A percentile compares a stretch with the other conserved stretches of the same genome.
Evolutionary conservation across 176 grass and related monocot genomes (phyloP).

Genomic region (Zizania latifolia): DNA sequence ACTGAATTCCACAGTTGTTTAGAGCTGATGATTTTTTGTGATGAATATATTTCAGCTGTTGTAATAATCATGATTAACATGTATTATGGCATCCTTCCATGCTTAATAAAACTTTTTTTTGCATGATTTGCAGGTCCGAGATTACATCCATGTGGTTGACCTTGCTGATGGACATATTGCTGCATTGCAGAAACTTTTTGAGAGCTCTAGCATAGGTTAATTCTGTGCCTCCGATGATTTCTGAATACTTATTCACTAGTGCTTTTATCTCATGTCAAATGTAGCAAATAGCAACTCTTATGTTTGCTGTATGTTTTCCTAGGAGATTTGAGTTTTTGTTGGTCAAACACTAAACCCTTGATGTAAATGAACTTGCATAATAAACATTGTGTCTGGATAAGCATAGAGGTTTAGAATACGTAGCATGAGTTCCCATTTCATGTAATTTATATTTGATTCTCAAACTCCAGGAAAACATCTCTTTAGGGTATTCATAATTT

Average conservation of each 20-base stretch:
- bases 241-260: background rate
- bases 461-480: background rate
- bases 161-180: slow-evolving; percentile 86
- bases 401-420: background rate
- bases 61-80: background rate
- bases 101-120: slow-evolving; percentile 9
- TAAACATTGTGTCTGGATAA: background rate
- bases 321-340: background rate
- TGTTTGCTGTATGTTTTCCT: background rate
- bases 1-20: background rate
- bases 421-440: background rate
- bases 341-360: background rate
- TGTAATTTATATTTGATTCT: slow-evolving; percentile 10
- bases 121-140: slow-evolving; percentile 53
- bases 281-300: background rate
- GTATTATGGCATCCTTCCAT: background rate
- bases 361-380: background rate
- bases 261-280: background rate
- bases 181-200: slow-evolving; percentile 79
- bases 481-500: background rate
- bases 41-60: background rate
- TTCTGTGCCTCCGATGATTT: background rate
- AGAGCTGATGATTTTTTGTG: background rate
- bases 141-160: slow-evolving; percentile 91
- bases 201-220: slow-evolving; percentile 54